Evolutionary conservation across 2,329 filamentous ascomycete genomes (phyloP), one percentile per base, ranked within the genome.

Genomic region (Epichloe brachyelytri): DNA sequence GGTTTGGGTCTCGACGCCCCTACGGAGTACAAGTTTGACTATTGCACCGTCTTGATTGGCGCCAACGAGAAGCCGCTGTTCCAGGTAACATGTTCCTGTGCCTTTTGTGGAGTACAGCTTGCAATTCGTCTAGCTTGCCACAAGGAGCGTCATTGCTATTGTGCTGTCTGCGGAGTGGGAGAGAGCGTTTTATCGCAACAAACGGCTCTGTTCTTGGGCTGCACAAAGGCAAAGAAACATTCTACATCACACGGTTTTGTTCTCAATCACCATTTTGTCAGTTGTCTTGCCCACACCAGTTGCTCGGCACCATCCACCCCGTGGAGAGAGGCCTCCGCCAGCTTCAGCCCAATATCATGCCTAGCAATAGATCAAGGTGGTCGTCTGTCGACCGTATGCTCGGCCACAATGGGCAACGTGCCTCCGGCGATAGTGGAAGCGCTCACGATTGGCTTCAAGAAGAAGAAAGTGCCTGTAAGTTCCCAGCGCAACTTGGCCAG

Each of bases 401-500:
- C 43, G 59, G 59, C 51, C 56, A 58, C 34, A 52, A 50, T 30
- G 54, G 57, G 34, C 48, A 49, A 15, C 37, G 53, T 59, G 49
- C 57, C 54, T 14, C 58, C 15, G 49, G 41, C 6, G 34, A 53
- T 52, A 51, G 58, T 37, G 52, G 48, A 37, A 44, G 55, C 33
- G 62, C 60, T 11, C 66, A 65, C 48, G 63, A 64, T 26, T 68
- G 69, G 58, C 58, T 71, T 45, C 66, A 68, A 20, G 69, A 74
- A 55, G 71, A 73, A 47, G 69, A 71, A 53, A 66, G 66, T 55
- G 67, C 71, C 51, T 63, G 73, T 74, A 59, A 62, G 72, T 65
- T n/a, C 7, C 3, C n/a, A 38, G 14, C 43, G 15, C 19, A 1
- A 19, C 46, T 17, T 26, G 45, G 20, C n/a, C 20, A 22, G n/a